Evolutionary conservation across 2,329 filamentous ascomycete species (phyloP).

Genomic region (Hypoxylon sp.): DNA sequence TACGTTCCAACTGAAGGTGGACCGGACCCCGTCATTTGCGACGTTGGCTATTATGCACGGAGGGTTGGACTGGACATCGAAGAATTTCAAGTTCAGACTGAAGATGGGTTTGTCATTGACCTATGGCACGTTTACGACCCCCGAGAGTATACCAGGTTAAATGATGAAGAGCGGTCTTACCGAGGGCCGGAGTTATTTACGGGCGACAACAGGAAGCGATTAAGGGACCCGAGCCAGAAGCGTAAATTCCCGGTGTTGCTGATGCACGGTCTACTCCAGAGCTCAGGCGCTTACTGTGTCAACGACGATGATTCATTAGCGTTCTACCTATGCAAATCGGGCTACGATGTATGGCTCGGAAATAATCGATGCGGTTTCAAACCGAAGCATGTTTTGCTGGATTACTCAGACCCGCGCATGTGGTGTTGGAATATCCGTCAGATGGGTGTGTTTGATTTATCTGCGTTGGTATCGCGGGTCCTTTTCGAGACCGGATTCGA

Average conservation of each 20-base stretch:
- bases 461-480: constrained; percentile 84
- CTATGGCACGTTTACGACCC: constrained; percentile 94
- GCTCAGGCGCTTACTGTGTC: constrained; percentile 87
- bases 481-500: constrained; percentile 85
- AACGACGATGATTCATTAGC: constrained; percentile 92
- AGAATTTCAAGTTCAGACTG: constrained; percentile 86
- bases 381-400: constrained; percentile 80
- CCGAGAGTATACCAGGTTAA: constrained; percentile 73
- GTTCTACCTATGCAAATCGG: constrained; percentile 91
- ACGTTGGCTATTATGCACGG: constrained; percentile 88
- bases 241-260: constrained; percentile 86
- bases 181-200: constrained; percentile 76
- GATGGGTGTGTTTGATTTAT: constrained; percentile 91
- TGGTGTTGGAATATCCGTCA: constrained; percentile 97
- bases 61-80: constrained; percentile 91
- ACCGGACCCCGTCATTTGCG: constrained; percentile 81
- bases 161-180: constrained; percentile 64
- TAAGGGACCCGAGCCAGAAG: constrained; percentile 59
- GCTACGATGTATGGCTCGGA: constrained; percentile 95
- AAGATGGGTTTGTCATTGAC: constrained; percentile 92
- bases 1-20: constrained; percentile 85
- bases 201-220: constrained; percentile 57
- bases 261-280: constrained; percentile 91
- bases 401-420: constrained; percentile 86
- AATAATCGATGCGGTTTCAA: constrained; percentile 92